Evolutionary conservation across 192 early-diverging fungal species (phyloP).

Genomic region (Coemansia sp.): DNA sequence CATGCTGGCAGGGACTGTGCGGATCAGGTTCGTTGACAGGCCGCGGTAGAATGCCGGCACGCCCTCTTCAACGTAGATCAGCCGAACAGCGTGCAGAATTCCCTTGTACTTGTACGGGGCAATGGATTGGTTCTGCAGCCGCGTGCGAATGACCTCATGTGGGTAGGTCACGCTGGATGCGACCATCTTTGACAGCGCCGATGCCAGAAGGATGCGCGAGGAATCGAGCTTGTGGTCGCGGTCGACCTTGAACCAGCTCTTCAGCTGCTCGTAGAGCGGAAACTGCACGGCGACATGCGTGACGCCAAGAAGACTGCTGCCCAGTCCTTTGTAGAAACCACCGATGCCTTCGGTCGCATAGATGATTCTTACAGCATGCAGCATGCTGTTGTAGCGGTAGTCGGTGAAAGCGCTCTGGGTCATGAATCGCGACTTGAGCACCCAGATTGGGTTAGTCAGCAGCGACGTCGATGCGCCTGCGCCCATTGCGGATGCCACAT

Average conservation of each 20-base stretch:
- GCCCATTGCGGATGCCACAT: conserved; percentile 83
- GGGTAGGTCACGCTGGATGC: conserved; percentile 91
- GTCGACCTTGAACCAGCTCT: conserved; percentile 43
- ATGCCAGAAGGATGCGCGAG: conserved; percentile 72
- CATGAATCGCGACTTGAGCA: conserved; percentile 89
- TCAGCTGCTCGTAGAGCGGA: conserved; percentile 92
- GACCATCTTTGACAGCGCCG: conserved; percentile 83
- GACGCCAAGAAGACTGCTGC: conserved; percentile 87
- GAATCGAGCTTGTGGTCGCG: conserved; percentile 31
- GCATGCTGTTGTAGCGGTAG: conserved; percentile 81
- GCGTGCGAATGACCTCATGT: conserved; percentile 92
- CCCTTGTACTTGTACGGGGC: conserved; percentile 77
- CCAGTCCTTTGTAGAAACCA: conserved; percentile 92
- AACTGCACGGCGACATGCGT: conserved; percentile 94
- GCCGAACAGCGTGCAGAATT: conserved; percentile 71
- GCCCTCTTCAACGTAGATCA: conserved; percentile 80
- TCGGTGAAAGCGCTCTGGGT: conserved; percentile 73
- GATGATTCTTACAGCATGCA: conserved; percentile 80
- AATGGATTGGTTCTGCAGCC: conserved; percentile 84
- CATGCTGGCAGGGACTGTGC: conserved; percentile 86
- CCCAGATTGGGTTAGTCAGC: conserved; percentile 89
- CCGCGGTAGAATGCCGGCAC: conserved; percentile 83
- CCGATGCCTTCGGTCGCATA: conserved; percentile 68
- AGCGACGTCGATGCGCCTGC: conserved; percentile 77
- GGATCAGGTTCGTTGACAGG: conserved; percentile 78